Evolutionary conservation across 352 stramenopile genomes (phyloP), one percentile per base, ranked within the genome.

Genomic region (Blastocystis sp.): DNA sequence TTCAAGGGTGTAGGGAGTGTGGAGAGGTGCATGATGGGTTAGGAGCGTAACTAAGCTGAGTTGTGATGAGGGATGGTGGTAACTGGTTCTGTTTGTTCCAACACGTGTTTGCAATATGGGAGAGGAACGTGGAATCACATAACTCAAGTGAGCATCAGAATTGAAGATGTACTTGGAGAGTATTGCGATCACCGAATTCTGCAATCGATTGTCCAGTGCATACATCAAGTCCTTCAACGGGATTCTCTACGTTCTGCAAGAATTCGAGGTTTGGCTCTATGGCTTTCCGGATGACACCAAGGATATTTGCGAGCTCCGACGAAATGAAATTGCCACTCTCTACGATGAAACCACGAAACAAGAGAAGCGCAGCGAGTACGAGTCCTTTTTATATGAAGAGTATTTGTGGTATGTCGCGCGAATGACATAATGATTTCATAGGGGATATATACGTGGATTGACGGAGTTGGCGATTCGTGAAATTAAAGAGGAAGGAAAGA

Each of bases 201-300:
- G 41, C n/a, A 79, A 34, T 62, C 69, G 69, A 41, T 28, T 79
- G 34, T 34, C n/a, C 11, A 62, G 21, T 62, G 43, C 69, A 64
- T 5, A 79, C 40, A 41, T 79, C 41, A 19, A 62, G n/a, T 79
- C 69, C 43, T 64, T 79, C n/a, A 41, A 79, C 1, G 69, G 69
- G 17, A n/a, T 79, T 17, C 23, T 79, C 11, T 79, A 79, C 10
- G 21, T 79, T 10, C 43, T 79, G 34, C 45, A 64, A 28, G 69
- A 79, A 62, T 79, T 64, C 23, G 69, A 79, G 62, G 69, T 79
- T 34, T 11, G 21, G 43, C 1, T 62, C 21, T 38, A 17, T 28
- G 53, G 2, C 11, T 62, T 17, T 21, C 10, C 21, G 17, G 61
- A 19, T 64, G 28, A 38, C 14, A 45, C n/a, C 43, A 34, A 79